A percentile compares a stretch with the other conserved stretches of the same genome.
Evolutionary conservation across 2,329 filamentous ascomycete species (phyloP).

Genomic region (Colletotrichum sp.): DNA sequence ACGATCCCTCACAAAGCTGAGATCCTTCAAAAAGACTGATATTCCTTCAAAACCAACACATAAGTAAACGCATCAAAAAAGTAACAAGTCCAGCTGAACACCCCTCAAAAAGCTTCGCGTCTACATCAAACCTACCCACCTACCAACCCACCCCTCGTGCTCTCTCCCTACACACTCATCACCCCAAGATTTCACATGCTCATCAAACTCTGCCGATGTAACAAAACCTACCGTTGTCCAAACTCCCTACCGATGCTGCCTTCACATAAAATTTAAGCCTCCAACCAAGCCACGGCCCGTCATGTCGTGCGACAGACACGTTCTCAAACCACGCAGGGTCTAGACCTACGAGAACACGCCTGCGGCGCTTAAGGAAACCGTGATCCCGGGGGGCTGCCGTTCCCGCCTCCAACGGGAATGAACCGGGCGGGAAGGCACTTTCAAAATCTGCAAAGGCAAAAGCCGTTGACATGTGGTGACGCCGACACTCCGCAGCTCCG

Average conservation of each 20-base stretch:
- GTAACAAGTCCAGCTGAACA: not conserved
- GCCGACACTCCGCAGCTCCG: not conserved
- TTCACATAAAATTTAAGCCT: not conserved
- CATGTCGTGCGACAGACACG: not conserved
- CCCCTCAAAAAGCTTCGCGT: not conserved
- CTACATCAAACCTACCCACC: not conserved
- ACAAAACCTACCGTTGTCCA: not conserved
- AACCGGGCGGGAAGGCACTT: not conserved
- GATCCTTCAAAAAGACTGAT: not conserved
- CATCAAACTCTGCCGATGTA: not conserved
- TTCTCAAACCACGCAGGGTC: not conserved
- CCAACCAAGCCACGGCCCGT: not conserved
- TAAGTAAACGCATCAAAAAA: not conserved
- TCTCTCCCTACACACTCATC: not conserved
- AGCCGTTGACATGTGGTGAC: not conserved
- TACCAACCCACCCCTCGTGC: too few relatives aligned
- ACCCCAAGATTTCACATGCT: not conserved
- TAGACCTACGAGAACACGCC: not conserved
- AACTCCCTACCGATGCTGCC: not conserved
- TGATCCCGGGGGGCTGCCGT: not conserved
- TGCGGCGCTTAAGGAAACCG: not conserved
- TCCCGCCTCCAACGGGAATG: not conserved
- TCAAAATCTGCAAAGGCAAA: not conserved
- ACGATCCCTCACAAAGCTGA: not conserved
- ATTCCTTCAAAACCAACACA: not conserved